Evolutionary conservation across 306 rosid species (phyloP).

Genomic region (Hippophae rhamnoides): DNA sequence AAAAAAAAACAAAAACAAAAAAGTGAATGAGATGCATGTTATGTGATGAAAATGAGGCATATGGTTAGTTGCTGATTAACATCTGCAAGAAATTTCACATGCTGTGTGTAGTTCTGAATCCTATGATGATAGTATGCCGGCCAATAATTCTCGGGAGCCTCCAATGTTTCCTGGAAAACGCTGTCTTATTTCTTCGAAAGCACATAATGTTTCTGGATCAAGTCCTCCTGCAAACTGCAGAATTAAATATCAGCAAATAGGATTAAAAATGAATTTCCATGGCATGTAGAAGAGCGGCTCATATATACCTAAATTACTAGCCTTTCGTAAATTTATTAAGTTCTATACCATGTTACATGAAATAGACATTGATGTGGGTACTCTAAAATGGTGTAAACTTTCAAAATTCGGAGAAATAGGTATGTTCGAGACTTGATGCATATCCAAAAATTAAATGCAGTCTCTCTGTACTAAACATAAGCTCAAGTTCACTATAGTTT

Average conservation of each 20-base stretch:
- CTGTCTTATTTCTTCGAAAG: conserved; percentile 73
- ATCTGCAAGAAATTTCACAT: conserved; percentile 1
- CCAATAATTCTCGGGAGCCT: conserved; percentile 49
- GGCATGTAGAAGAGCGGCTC: background rate
- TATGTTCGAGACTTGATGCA: too few species aligned
- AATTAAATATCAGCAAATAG: conserved; percentile 6
- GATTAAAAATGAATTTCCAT: conserved; percentile 1
- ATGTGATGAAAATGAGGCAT: too few species aligned
- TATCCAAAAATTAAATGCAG: too few species aligned
- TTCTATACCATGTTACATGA: background rate
- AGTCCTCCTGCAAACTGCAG: conserved; percentile 89
- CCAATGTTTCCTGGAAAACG: conserved; percentile 46
- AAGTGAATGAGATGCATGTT: too few species aligned
- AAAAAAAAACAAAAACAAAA: too few species aligned
- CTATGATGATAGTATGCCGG: conserved; percentile 50
- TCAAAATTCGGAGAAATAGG: too few species aligned
- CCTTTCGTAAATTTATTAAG: background rate
- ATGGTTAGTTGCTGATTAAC: conserved; percentile 18
- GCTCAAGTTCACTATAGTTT: too few species aligned
- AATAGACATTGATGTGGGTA: too few species aligned
- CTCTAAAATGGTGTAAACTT: too few species aligned
- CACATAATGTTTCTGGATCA: conserved; percentile 77
- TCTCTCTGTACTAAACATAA: too few species aligned
- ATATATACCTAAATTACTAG: background rate
- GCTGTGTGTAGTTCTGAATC: background rate